Percentiles rank a stretch among this genome's conserved stretches.
These are phyloP conservation scores for Medicago arabica DNA, from an alignment of 306 rosid genomes.

Conservation along the genomic window DNA sequence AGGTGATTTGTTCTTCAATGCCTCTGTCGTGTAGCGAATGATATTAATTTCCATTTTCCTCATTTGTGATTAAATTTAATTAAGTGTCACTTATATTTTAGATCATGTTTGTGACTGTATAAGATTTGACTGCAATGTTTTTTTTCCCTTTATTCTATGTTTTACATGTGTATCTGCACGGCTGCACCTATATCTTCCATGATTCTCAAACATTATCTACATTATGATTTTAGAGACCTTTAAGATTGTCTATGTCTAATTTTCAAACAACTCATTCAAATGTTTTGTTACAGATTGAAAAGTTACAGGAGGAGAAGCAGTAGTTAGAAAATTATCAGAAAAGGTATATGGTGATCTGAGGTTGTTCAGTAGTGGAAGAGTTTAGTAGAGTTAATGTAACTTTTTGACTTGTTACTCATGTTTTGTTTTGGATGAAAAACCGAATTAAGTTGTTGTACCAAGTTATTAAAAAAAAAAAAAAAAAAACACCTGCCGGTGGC, in stretches of 20 bases:
- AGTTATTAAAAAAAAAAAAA: slow-evolving; percentile 1
- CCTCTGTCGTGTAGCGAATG: no score
- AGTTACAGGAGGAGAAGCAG: slow-evolving; percentile 70
- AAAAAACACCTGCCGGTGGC: slow-evolving; percentile 11
- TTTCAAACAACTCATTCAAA: slow-evolving; percentile 37
- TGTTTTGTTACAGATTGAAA: slow-evolving; percentile 68
- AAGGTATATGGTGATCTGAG: slow-evolving; percentile 62
- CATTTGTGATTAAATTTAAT: slow-evolving; percentile 17
- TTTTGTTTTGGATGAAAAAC: slow-evolving; percentile 12
- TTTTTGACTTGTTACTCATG: neutral
- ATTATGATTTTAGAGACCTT: slow-evolving; percentile 28
- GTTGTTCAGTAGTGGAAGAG: slow-evolving; percentile 21
- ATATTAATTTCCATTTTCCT: slow-evolving; percentile 26
- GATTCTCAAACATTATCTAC: slow-evolving; percentile 9
- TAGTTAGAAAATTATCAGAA: slow-evolving; percentile 75
- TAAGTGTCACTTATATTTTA: neutral
- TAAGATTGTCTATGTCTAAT: slow-evolving; percentile 18
- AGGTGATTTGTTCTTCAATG: no score
- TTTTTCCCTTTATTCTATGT: neutral
- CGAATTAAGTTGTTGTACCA: neutral
- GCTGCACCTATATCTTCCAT: neutral
- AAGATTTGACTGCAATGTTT: neutral
- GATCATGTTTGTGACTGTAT: neutral
- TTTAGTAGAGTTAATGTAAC: slow-evolving; percentile 18
- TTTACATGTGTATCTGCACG: slow-evolving; percentile 2